Evolutionary conservation across 2,329 filamentous ascomycete genomes (phyloP), one percentile per base, ranked within the genome.

Genomic region (Alternaria conjuncta): DNA sequence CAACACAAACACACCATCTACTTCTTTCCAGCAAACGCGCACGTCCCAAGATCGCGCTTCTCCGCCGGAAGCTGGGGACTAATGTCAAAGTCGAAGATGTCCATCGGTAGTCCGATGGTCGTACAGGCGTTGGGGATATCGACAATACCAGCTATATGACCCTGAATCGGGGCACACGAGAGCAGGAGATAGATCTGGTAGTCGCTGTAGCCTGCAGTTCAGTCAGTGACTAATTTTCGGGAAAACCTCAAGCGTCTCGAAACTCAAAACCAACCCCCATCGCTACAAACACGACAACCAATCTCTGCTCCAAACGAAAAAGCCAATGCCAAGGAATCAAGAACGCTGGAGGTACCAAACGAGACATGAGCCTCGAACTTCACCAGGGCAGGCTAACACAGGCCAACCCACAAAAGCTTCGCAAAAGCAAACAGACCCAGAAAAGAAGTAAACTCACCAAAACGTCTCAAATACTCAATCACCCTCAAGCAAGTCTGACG

Each of bases 1-100:
- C 23, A 10, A n/a, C 21, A 21, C 12, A 2, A 13, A 20, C 15
- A 11, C n/a, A 20, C 54, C 36, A 30, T n/a, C 47, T 43, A 21
- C 41, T 72, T 73, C 47, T 67, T 73, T 45, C 82, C 85, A 6
- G 83, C 81, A 76, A 88, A 91, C 1, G 92, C 92, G 78, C 92
- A 96, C 44, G 77, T 83, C 2, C 91, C 92, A 86, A 94, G 86
- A 75, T 94, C 89, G 61, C 84, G 79, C 82, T 88, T 88, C 75
- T 87, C 83, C 3, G 86, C 87, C 7, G 85, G 84, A 6, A 84
- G 84, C 60, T 86, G 85, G 0, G 93, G 92, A 50, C 89, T 87
- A 70, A 97, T 95, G 77, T 97, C 94, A 80, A 97, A 97, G 75
- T 96, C 92, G 73, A 97, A 97, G 57, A 97, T 96, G 81, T 97